Evolutionary conservation across 2,329 filamentous ascomycete genomes (phyloP).

Genomic region (Aspergillus proliferans): DNA sequence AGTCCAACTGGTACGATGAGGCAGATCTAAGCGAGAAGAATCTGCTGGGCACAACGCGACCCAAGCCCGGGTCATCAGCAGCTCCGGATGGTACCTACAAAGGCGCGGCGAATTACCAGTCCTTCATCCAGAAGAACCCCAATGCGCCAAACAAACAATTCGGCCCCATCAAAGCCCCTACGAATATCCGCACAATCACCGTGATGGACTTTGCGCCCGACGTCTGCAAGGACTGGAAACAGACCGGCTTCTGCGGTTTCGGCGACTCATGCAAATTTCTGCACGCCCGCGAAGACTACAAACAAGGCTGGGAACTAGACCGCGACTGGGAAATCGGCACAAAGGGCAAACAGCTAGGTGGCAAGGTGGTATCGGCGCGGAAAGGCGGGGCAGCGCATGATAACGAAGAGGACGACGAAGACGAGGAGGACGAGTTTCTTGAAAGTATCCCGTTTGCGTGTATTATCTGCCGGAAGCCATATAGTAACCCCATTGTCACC

Average conservation of each 20-base stretch:
- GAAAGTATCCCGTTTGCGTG: slow-evolving; percentile 86
- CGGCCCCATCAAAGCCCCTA: slow-evolving; percentile 77
- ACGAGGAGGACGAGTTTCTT: slow-evolving; percentile 64
- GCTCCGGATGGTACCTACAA: slow-evolving; percentile 65
- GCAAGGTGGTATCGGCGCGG: slow-evolving; percentile 44
- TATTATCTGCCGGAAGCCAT: slow-evolving; percentile 73
- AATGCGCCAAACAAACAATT: slow-evolving; percentile 64
- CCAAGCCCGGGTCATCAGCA: slow-evolving; percentile 11
- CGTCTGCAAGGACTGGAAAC: slow-evolving; percentile 90
- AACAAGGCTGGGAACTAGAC: slow-evolving; percentile 93
- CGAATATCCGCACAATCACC: slow-evolving; percentile 85
- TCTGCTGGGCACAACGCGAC: slow-evolving; percentile 27
- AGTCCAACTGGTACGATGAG: slow-evolving; percentile 84
- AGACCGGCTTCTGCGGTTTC: slow-evolving; percentile 65
- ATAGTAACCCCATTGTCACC: slow-evolving; percentile 75
- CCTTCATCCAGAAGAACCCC: slow-evolving; percentile 75
- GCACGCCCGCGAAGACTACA: slow-evolving; percentile 59
- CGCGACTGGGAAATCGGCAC: slow-evolving; percentile 84
- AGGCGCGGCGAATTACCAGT: slow-evolving; percentile 64
- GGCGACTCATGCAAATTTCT: slow-evolving; percentile 72
- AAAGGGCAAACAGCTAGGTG: slow-evolving; percentile 47
- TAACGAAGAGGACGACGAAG: slow-evolving; percentile 46
- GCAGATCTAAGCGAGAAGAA: slow-evolving; percentile 45
- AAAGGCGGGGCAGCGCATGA: slow-evolving; percentile 27
- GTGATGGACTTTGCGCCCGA: slow-evolving; percentile 87